Evolutionary conservation across 2,329 filamentous ascomycete species (phyloP).

Genomic region (Penicillium sp.): DNA sequence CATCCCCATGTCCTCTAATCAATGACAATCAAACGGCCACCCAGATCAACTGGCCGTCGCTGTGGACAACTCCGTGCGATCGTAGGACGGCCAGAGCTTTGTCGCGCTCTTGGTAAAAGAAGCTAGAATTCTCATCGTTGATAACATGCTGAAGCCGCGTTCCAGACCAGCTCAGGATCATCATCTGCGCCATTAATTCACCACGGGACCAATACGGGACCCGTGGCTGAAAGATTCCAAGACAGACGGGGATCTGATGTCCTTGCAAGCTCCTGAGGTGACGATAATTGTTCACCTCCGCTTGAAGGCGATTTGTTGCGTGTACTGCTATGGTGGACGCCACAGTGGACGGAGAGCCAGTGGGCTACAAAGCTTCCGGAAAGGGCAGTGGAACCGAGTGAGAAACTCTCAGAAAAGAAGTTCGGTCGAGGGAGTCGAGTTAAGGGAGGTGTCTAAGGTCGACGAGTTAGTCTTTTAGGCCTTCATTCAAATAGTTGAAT

Average conservation of each 20-base stretch:
- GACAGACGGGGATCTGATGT: constrained; percentile 24
- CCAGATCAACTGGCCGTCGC: constrained; percentile 17
- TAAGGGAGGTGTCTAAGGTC: no score
- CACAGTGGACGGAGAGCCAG: no score
- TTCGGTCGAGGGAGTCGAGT: no score
- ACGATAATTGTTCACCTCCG: constrained; percentile 24
- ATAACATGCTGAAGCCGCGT: constrained; percentile 5
- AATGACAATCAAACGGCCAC: constrained; percentile 18
- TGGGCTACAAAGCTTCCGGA: constrained; percentile 23
- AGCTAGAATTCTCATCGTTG: constrained; percentile 6
- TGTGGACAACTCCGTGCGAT: constrained; percentile 16
- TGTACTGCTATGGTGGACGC: no score
- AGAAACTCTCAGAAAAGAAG: no score
- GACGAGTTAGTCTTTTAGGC: no score
- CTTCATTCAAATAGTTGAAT: no score
- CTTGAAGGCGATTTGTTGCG: constrained; percentile 19
- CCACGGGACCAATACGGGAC: constrained; percentile 26
- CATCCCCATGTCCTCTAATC: constrained; percentile 27
- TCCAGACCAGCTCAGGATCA: constrained; percentile 11
- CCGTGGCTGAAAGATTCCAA: constrained; percentile 21
- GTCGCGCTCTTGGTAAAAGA: constrained; percentile 2
- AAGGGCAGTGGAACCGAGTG: no score
- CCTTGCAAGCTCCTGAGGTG: constrained; percentile 22
- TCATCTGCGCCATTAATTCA: constrained; percentile 12
- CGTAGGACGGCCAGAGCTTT: constrained; percentile 14